Base-by-base conservation (phyloP, 768 basidiomycete genomes). In the Psilocybe sp. region DNA sequence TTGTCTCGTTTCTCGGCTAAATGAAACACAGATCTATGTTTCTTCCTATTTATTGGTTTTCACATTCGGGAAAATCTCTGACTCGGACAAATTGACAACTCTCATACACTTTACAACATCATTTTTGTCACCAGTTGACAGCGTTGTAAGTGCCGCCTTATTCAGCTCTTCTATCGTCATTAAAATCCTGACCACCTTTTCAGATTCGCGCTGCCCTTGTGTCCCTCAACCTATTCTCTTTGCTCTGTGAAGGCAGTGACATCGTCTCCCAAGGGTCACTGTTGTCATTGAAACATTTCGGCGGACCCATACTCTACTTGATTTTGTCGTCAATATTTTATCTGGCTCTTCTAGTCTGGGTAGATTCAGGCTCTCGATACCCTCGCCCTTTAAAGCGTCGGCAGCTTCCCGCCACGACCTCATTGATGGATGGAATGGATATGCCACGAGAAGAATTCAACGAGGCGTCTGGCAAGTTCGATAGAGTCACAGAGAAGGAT, bases 171-270 rank as follows among this genome's bases (percentile, higher is more conserved):
- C 1, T 20, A 33, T 43, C 3, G 35, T 34, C 39, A 41, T 28
- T 8, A 33, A 14, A 32, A 16, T 38, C 32, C 10, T 9, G 13
- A n/a, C 15, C 1, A 12, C n/a, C 15, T 8, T 46, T 18, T 8
- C 40, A 87, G 87, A 63, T 81, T 35, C 77, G 89, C 38, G 82
- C 87, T 0, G 78, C 79, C 2, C 73, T 92, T 18, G 78, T 92
- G 18, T 87, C 89, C 0, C 74, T 88, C 58, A 90, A 91, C 58
- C 66, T 89, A 3, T 91, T 91, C 65, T 84, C 81, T 10, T 70
- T 91, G 3, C 78, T 89, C 3, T 90, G 89, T 56, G 68, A 82
- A 49, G 84, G 84, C 10, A 65, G 72, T 2, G 72, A 70, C 11
- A 64, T 70, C 0, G 73, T 81, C 19, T 75, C 77, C 0, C 53